Evolutionary conservation across 805 yeast species (phyloP).

Genomic region (Wickerhamiella nectarea): DNA sequence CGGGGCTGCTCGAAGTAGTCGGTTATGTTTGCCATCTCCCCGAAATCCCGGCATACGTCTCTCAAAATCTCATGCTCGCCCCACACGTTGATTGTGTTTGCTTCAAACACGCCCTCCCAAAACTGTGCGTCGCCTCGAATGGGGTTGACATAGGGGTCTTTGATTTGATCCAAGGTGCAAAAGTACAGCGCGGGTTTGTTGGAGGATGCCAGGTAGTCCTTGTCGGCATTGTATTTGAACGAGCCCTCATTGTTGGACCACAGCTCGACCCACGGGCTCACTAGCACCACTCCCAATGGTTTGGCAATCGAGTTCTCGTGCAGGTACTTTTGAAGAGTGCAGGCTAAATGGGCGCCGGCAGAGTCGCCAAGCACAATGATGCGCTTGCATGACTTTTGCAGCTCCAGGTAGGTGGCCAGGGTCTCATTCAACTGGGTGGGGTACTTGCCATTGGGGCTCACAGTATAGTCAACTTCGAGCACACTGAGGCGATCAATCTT

Average conservation of each 20-base stretch:
- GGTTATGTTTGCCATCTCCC: conserved; percentile 5
- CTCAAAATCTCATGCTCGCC: conserved; percentile 18
- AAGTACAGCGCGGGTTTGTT: not conserved
- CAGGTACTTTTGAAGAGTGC: conserved; percentile 14
- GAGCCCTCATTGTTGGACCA: conserved; percentile 2
- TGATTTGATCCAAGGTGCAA: conserved; percentile 8
- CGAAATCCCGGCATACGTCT: conserved; percentile 14
- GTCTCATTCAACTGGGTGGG: conserved; percentile 23
- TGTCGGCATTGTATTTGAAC: not conserved
- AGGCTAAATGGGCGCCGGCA: conserved; percentile 24
- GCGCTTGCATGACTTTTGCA: conserved; percentile 15
- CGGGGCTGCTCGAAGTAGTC: conserved; percentile 12
- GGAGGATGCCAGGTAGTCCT: conserved; percentile 2
- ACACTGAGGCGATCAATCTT: conserved; percentile 11
- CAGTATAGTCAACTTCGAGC: conserved; percentile 23
- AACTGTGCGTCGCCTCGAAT: conserved; percentile 10
- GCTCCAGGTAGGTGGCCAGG: conserved; percentile 13
- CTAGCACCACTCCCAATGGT: conserved; percentile 13
- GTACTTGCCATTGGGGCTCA: conserved; percentile 17
- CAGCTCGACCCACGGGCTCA: conserved; percentile 18
- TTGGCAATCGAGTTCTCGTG: conserved; percentile 6
- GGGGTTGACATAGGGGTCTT: conserved; percentile 14
- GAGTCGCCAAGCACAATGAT: conserved; percentile 25
- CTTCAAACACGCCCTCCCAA: conserved; percentile 15
- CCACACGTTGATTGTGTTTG: conserved; percentile 13